Conservation (phyloP, 345 rosid species). For the sweet orange (Citrus sinensis) region DNA sequence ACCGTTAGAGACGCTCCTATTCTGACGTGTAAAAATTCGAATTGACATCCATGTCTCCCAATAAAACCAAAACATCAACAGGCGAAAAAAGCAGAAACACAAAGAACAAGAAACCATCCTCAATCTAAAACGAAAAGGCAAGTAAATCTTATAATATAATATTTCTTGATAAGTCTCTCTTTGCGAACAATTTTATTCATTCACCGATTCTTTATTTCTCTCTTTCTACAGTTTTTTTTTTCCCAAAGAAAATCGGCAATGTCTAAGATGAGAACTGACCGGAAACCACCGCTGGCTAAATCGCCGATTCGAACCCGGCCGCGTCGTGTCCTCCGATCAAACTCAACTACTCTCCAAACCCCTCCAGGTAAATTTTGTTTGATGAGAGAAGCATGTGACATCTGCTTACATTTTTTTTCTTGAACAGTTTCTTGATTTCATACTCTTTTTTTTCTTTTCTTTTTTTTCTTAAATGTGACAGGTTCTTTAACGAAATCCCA, state of each 20-base stretch:
- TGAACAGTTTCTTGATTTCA: not conserved
- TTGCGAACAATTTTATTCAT: not conserved
- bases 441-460: not conserved
- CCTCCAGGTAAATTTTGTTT: slow-evolving; percentile 50
- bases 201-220: not conserved
- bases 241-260: slow-evolving; percentile 13
- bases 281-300: slow-evolving; percentile 79
- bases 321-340: slow-evolving; percentile 47
- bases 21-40: slow-evolving; percentile 11
- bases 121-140: not conserved
- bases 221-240: not conserved
- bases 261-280: slow-evolving; percentile 54
- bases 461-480: slow-evolving; percentile 5
- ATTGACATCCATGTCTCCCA: not conserved
- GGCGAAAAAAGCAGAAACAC: not conserved
- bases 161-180: not conserved
- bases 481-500: slow-evolving; percentile 54
- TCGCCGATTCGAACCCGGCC: slow-evolving; percentile 66
- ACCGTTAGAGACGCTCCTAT: slow-evolving; percentile 50
- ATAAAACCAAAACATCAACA: not conserved
- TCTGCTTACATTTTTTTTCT: not conserved
- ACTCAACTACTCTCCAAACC: slow-evolving; percentile 40
- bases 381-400: too few species aligned
- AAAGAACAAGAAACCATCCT: not conserved
- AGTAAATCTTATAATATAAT: not conserved